These are phyloP conservation scores for Niveomyces coronatus DNA, from an alignment of 2,329 filamentous ascomycete species.

Conservation along the genomic window DNA sequence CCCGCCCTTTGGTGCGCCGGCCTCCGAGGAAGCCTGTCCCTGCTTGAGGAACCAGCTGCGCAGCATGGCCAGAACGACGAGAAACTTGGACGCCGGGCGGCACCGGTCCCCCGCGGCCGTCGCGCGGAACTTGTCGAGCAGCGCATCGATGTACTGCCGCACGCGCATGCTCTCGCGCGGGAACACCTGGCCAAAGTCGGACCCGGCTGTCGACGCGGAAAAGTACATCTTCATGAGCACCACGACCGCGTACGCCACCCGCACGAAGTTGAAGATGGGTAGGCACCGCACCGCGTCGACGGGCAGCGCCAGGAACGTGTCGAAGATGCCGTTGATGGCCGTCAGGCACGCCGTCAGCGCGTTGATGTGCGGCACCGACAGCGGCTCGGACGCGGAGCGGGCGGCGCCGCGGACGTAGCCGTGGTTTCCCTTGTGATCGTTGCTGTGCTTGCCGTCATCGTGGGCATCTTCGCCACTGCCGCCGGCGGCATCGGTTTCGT, in stretches of 20 bases:
- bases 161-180: slow-evolving; percentile 56
- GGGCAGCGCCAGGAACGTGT: slow-evolving; percentile 53
- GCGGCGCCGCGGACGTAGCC: no score
- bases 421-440: no score
- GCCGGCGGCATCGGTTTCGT: no score
- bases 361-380: slow-evolving; percentile 47
- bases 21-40: slow-evolving; percentile 18
- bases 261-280: slow-evolving; percentile 61
- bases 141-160: slow-evolving; percentile 54
- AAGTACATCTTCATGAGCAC: slow-evolving; percentile 67
- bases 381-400: no score
- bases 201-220: slow-evolving; percentile 51
- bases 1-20: slow-evolving; percentile 4
- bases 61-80: slow-evolving; percentile 60
- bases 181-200: slow-evolving; percentile 60
- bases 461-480: no score
- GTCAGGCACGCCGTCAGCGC: slow-evolving; percentile 56
- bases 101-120: slow-evolving; percentile 54
- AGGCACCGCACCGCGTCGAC: slow-evolving; percentile 48
- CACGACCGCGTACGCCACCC: slow-evolving; percentile 61
- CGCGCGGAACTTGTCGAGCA: slow-evolving; percentile 57
- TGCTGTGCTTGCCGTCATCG: no score
- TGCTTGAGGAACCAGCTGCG: slow-evolving; percentile 57
- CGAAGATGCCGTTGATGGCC: slow-evolving; percentile 56
- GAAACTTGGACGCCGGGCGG: slow-evolving; percentile 58